Conservation (phyloP, 2,329 filamentous ascomycete genomes). For the Colletotrichum horii region DNA sequence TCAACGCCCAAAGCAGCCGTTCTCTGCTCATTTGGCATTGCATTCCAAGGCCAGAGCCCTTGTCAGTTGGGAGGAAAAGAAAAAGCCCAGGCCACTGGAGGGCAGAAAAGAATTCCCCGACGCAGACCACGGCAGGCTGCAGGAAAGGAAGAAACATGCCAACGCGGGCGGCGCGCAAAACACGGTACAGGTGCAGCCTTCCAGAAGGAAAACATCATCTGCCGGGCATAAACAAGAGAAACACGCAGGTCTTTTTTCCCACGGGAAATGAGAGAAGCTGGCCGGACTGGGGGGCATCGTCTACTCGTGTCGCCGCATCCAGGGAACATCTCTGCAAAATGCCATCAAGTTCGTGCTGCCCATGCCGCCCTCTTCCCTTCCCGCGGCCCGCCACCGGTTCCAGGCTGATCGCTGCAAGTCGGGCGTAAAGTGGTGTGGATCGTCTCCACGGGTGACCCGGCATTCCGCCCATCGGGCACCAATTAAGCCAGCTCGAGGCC, state of each 20-base stretch:
- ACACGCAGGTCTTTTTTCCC: neutral
- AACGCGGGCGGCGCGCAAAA: neutral
- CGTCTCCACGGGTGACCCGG: conserved; percentile 7
- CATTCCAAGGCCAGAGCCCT: conserved; percentile 15
- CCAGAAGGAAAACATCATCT: neutral
- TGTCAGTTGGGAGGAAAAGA: neutral
- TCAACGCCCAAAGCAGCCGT: neutral
- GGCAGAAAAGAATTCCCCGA: neutral
- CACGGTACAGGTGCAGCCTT: neutral
- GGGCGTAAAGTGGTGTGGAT: conserved; percentile 14
- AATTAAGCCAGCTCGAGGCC: neutral
- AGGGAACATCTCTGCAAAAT: neutral
- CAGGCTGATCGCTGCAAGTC: conserved; percentile 22
- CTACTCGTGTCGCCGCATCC: neutral
- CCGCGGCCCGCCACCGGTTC: neutral
- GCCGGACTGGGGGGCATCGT: neutral
- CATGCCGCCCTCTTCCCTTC: neutral
- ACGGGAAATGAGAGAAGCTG: neutral
- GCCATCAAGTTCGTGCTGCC: neutral
- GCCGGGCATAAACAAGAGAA: neutral
- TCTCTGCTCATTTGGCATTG: neutral
- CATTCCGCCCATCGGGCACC: conserved; percentile 20
- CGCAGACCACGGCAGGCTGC: neutral
- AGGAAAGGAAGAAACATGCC: neutral
- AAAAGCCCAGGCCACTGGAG: neutral